Conservation (phyloP, 2,329 filamentous ascomycete genomes). For the Domatiomyces catenatus region DNA sequence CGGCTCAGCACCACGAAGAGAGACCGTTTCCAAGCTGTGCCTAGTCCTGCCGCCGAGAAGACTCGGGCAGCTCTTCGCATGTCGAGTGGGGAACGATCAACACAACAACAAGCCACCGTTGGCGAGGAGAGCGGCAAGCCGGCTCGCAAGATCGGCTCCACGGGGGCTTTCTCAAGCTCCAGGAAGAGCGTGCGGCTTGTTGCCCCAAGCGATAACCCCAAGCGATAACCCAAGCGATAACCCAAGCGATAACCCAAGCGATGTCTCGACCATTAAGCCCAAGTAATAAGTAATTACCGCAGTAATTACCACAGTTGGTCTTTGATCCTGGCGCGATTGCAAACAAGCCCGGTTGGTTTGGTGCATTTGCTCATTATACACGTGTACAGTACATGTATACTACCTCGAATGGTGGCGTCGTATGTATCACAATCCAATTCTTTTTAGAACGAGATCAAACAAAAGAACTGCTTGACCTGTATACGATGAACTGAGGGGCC, state of each 20-base stretch:
- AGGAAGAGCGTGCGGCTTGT: constrained; percentile 32
- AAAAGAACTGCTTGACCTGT: no score
- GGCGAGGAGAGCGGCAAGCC: constrained; percentile 11
- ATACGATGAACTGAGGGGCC: no score
- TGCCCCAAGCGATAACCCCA: constrained; percentile 27
- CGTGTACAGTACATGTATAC: no score
- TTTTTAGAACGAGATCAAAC: no score
- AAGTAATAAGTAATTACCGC: no score
- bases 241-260: no score
- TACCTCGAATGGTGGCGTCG: no score
- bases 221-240: no score
- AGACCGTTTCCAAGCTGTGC: constrained; percentile 29
- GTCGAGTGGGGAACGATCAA: constrained; percentile 15
- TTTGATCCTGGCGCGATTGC: background rate
- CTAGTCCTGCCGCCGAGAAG: constrained; percentile 32
- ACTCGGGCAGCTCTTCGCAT: constrained; percentile 29
- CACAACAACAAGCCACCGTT: constrained; percentile 1
- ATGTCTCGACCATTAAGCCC: no score
- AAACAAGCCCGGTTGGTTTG: background rate
- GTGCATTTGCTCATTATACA: no score
- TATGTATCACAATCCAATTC: no score
- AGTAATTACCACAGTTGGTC: no score
- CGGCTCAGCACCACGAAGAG: constrained; percentile 26
- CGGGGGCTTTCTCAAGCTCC: constrained; percentile 22
- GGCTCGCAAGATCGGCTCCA: constrained; percentile 10